Base-by-base conservation (phyloP, 2,329 filamentous ascomycete species). In the Cercospora sp. region DNA sequence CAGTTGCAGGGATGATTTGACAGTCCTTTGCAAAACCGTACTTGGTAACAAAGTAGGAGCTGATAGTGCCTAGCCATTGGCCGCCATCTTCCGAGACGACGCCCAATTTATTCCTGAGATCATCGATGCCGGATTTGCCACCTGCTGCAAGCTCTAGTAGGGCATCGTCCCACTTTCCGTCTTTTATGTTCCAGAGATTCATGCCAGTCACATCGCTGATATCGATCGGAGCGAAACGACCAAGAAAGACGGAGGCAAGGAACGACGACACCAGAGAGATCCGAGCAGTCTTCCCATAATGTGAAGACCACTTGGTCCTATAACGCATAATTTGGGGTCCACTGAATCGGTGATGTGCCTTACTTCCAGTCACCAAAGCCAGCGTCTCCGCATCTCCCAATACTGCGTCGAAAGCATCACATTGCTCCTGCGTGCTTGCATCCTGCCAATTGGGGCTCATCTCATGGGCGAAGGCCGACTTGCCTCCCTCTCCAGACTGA, bases 371-470 rank as follows among this genome's bases (percentile, higher is more conserved):
- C 20, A 87, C 88, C 63, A 90, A 81, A 0, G 95, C 95, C 73
- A 99, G 81, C 70, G 85, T 84, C 75, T 90, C 85, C 2, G 87
- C 83, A 6, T 84, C 84, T 0, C 91, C 91, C 7, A 97, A 81
- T 63, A 84, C 83, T 5, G 83, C 85, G 79, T 98, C 94, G 77
- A 98, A 98, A 70, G 87, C 85, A 78, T 97, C 93, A 77, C 94
- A 97, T 81, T 99, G 92, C 72, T 85, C 85, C 82, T 97, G 93
- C 1, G 95, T 98, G 81, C 93, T 97, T 69, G 94, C 91, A 79
- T 99, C 95, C 81, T 98, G 95, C 95, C 95, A 99, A 79, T 98
- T 99, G 7, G 95, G 95, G 72, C 92, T 93, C 81, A 89, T 94
- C 4, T 91, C 89, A 79, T 96, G 91, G 16, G 93, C 91, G 77